Conservation (phyloP, 2,329 filamentous ascomycete genomes). For the Grosmannia penicillata region DNA sequence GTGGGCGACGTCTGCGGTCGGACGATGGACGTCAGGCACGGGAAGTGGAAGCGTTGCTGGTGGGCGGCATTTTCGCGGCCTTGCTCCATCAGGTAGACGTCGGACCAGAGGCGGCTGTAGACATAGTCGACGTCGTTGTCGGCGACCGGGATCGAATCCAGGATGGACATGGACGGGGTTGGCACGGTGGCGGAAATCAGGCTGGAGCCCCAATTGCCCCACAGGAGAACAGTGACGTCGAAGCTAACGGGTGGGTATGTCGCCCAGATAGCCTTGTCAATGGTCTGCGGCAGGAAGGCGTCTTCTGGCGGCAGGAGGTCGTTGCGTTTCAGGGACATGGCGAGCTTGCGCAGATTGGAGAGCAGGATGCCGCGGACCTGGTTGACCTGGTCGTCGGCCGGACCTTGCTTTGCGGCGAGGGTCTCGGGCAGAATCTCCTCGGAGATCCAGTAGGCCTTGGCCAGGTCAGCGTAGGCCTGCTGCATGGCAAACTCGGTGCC, state of each 20-base stretch:
- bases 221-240: slow-evolving; percentile 56
- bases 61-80: slow-evolving; percentile 38
- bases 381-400: slow-evolving; percentile 30
- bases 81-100: slow-evolving; percentile 59
- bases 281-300: slow-evolving; percentile 55
- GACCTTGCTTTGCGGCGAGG: slow-evolving; percentile 24
- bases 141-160: slow-evolving; percentile 60
- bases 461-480: slow-evolving; percentile 73
- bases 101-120: slow-evolving; percentile 64
- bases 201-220: slow-evolving; percentile 40
- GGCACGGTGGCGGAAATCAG: slow-evolving; percentile 32
- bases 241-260: slow-evolving; percentile 60
- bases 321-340: slow-evolving; percentile 74
- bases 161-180: slow-evolving; percentile 33
- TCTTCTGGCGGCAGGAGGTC: slow-evolving; percentile 59
- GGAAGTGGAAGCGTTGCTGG: slow-evolving; percentile 48
- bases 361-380: slow-evolving; percentile 40
- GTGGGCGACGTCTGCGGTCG: slow-evolving; percentile 54
- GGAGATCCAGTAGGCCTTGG: slow-evolving; percentile 75
- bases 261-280: slow-evolving; percentile 72
- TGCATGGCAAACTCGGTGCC: slow-evolving; percentile 42
- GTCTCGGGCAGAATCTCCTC: slow-evolving; percentile 38
- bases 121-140: slow-evolving; percentile 62
- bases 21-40: slow-evolving; percentile 62
- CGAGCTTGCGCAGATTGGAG: slow-evolving; percentile 56